Evolutionary conservation across 108 stramenopile species (phyloP).

Genomic region (Aurantiochytrium sp.): DNA sequence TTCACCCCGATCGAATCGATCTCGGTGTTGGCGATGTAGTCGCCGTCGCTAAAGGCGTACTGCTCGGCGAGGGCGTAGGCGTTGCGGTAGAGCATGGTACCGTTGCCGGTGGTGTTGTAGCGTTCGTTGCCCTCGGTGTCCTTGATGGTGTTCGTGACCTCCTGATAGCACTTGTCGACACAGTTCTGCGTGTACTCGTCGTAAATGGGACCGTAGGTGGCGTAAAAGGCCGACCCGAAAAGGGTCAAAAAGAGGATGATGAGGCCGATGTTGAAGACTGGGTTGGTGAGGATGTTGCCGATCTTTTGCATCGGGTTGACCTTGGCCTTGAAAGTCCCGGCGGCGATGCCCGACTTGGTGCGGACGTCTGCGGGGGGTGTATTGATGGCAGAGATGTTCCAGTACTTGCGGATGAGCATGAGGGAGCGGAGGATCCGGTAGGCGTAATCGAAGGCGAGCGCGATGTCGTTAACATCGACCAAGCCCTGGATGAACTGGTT

Average conservation of each 20-base stretch:
- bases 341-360: neutral
- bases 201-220: conserved; percentile 1
- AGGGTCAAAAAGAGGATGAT: neutral
- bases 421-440: neutral
- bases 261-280: neutral
- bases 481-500: neutral
- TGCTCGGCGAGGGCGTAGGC: neutral
- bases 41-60: conserved; percentile 16
- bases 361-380: conserved; percentile 21
- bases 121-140: neutral
- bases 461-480: neutral
- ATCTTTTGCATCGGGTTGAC: neutral
- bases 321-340: neutral
- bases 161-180: neutral
- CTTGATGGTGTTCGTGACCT: neutral
- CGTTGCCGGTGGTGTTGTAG: conserved; percentile 16
- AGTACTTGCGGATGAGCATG: conserved; percentile 9
- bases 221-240: neutral
- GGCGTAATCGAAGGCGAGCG: conserved; percentile 15
- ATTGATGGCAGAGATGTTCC: conserved; percentile 3
- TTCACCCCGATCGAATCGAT: neutral
- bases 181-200: conserved; percentile 1
- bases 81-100: conserved; percentile 28
- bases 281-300: neutral
- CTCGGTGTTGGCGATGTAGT: neutral